Percentiles rank a stretch among this genome's conserved stretches.
phyloP scores from a whole-genome alignment of 176 grass and related monocot species.

The Hordeum marinum region DNA sequence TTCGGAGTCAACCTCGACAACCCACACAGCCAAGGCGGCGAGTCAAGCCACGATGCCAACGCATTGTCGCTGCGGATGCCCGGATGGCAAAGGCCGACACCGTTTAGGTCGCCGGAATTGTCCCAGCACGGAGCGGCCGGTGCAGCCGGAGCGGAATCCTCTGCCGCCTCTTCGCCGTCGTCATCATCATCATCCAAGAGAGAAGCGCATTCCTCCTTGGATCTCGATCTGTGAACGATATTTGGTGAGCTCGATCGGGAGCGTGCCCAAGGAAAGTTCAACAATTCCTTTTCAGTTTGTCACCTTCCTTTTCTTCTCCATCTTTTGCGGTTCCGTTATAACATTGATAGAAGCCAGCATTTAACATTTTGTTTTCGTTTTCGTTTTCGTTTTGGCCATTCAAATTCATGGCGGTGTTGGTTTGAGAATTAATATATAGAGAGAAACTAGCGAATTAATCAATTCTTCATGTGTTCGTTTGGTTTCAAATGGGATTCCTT shows the following conservation, averaged over 20 bases:
- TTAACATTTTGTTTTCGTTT: conserved; percentile 40
- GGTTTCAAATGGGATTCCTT: conserved; percentile 30
- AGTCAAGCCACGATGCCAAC: conserved; percentile 35
- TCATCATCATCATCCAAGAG: conserved; percentile 64
- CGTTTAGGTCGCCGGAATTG: conserved; percentile 39
- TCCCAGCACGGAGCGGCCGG: conserved; percentile 12
- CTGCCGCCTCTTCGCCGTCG: conserved; percentile 43
- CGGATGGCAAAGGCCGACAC: conserved; percentile 48
- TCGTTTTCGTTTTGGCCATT: conserved; percentile 35
- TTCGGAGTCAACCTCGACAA: conserved; percentile 95
- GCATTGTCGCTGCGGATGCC: conserved; percentile 54
- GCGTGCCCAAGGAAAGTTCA: conserved; percentile 68
- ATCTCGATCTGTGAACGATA: conserved; percentile 82
- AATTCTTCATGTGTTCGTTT: conserved; percentile 22
- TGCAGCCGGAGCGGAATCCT: conserved; percentile 26
- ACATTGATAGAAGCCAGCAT: conserved; percentile 42
- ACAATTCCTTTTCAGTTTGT: conserved; percentile 40
- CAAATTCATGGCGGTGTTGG: conserved; percentile 47
- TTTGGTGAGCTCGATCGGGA: not conserved
- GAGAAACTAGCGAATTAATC: conserved; percentile 43
- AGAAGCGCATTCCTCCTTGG: conserved; percentile 77
- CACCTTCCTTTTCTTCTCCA: conserved; percentile 22
- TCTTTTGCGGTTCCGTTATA: conserved; percentile 51
- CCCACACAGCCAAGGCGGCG: conserved; percentile 29
- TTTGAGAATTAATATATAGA: conserved; percentile 56